Conservation (phyloP, 768 basidiomycete genomes). For the Cyclocybe cylindracea region DNA sequence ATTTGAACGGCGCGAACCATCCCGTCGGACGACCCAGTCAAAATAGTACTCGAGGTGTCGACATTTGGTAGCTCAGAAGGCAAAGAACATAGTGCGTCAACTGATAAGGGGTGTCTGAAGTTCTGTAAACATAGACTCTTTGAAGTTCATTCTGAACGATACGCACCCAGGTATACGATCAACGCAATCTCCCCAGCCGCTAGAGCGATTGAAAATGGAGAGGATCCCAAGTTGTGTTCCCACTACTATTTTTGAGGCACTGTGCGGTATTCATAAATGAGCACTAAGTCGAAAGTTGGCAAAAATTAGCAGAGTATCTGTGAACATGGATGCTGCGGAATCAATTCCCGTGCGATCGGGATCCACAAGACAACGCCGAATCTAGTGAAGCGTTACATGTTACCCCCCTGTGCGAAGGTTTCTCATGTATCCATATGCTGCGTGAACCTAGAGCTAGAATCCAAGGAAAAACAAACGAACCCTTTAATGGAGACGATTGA, state of each 20-base stretch:
- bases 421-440: neutral
- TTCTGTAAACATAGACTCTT: slow-evolving; percentile 11
- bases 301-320: too few relatives aligned
- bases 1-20: slow-evolving; percentile 85
- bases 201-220: slow-evolving; percentile 84
- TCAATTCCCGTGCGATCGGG: too few relatives aligned
- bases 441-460: slow-evolving; percentile 2
- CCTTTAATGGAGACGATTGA: slow-evolving; percentile 85
- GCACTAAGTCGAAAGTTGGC: neutral
- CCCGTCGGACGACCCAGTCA: slow-evolving; percentile 93
- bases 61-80: slow-evolving; percentile 62
- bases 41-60: slow-evolving; percentile 66
- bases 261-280: slow-evolving; percentile 24
- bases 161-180: slow-evolving; percentile 85
- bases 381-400: too few relatives aligned
- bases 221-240: slow-evolving; percentile 90
- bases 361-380: too few relatives aligned
- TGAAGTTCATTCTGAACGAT: neutral
- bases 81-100: slow-evolving; percentile 82
- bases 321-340: too few relatives aligned
- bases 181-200: slow-evolving; percentile 91
- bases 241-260: slow-evolving; percentile 80
- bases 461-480: slow-evolving; percentile 38
- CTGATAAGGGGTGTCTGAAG: slow-evolving; percentile 82
- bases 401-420: neutral